Evolutionary conservation across 768 basidiomycete genomes (phyloP), one percentile per base, ranked within the genome.

Genomic region (Hydnomerulius pinastri): DNA sequence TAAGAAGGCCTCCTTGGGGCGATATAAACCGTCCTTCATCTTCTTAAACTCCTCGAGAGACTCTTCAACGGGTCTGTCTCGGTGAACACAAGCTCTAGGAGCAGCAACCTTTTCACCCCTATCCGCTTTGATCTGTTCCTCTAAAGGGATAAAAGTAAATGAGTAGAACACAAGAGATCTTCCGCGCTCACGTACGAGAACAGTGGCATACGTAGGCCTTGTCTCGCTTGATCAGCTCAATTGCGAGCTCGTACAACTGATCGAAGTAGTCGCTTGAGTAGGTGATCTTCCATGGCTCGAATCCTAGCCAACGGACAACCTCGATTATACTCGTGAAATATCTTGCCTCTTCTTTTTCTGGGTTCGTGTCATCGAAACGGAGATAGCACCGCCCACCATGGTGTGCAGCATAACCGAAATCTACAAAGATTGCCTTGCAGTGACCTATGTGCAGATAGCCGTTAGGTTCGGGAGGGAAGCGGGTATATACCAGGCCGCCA

Each of bases 401-500:
- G 67, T 94, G 84, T 12, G 93, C 92, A 28, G 97, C 97, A 65
- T 92, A 99, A n/a, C 97, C 97, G 67, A 98, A 99, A 69, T 95
- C 90, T 54, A 98, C 86, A 61, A 97, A 96, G 62, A 99, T 98
- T 3, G 97, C 96, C 66, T 99, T 99, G 43, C 95, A 98, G 64
- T 99, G 97, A 3, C 96, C 96, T 57, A 92, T 87, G 61, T 93
- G 97, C 33, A 98, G 78, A 71, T 81, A 98, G 11, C 97, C 97
- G 65, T 99, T 99, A 4, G 97, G 97, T 71, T 99, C 97, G 2
- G 97, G 97, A 21, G 97, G 97, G 72, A 99, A 99, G 32, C 97
- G 91, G 10, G 97, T 99, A 74, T 86, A 87, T 4, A 98, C 95
- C 43, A 81, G 74, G 7, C 93, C 91, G 12, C 79, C 81, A 1